Evolutionary conservation across 2,329 filamentous ascomycete species (phyloP).

Genomic region (Beauveria australis): DNA sequence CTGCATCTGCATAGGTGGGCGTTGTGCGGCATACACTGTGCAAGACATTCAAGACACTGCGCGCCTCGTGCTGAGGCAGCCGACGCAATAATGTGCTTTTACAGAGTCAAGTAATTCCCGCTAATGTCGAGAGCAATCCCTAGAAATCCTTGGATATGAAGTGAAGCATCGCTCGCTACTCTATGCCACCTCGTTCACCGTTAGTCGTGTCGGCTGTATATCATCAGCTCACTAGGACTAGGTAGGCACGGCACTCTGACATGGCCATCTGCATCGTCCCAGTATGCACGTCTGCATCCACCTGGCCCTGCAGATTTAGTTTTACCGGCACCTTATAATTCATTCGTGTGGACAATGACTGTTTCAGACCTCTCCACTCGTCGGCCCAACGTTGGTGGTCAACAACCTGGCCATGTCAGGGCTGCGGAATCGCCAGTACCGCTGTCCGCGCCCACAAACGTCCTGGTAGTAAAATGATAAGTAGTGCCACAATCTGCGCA

Average conservation of each 20-base stretch:
- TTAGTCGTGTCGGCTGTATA: too few species aligned
- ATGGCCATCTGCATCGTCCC: too few species aligned
- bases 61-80: not conserved
- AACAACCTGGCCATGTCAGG: not conserved
- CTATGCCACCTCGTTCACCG: not conserved
- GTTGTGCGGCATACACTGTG: not conserved
- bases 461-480: too few species aligned
- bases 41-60: not conserved
- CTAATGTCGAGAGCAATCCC: not conserved
- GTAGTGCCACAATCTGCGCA: not conserved
- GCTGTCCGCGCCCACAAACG: not conserved
- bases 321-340: not conserved
- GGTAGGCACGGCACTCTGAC: too few species aligned
- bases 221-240: not conserved
- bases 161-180: not conserved
- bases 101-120: not conserved
- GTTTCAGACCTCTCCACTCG: constrained; percentile 5
- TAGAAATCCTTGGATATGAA: not conserved
- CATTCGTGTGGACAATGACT: not conserved
- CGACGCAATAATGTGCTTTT: not conserved
- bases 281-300: not conserved
- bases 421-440: not conserved
- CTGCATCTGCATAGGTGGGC: not conserved
- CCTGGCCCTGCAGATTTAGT: not conserved
- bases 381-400: not conserved